phyloP scores from a whole-genome alignment of 768 basidiomycete species.

The Tricholoma saponaceum region DNA sequence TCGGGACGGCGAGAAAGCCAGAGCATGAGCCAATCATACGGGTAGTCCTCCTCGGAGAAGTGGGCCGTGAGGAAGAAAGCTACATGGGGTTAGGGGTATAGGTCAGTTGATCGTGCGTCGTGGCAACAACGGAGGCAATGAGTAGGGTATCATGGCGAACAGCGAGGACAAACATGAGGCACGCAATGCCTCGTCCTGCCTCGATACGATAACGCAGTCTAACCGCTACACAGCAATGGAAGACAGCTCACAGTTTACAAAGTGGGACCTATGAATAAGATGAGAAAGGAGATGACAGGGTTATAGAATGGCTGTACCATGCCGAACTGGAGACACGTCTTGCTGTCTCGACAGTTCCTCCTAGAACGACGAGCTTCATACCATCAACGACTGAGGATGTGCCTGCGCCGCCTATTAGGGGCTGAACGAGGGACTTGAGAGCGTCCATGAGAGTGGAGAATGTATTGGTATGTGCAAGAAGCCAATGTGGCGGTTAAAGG shows the following conservation, averaged over 20 bases:
- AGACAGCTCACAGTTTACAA: slow-evolving; percentile 71
- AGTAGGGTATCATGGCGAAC: slow-evolving; percentile 8
- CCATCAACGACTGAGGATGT: slow-evolving; percentile 82
- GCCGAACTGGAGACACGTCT: slow-evolving; percentile 78
- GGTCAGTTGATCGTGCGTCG: slow-evolving; percentile 19
- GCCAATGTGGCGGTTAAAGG: slow-evolving; percentile 17
- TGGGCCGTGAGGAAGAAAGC: slow-evolving; percentile 88
- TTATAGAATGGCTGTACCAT: slow-evolving; percentile 47
- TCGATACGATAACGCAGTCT: not conserved
- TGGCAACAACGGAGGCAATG: slow-evolving; percentile 17
- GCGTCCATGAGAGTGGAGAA: slow-evolving; percentile 55
- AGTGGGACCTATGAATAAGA: slow-evolving; percentile 59
- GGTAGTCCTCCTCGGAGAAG: slow-evolving; percentile 87
- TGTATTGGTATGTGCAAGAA: slow-evolving; percentile 10
- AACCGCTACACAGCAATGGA: not conserved
- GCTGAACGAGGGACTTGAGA: slow-evolving; percentile 76
- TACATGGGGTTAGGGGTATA: slow-evolving; percentile 24
- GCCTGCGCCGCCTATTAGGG: slow-evolving; percentile 70
- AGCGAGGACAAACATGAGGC: not conserved
- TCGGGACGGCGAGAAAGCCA: slow-evolving; percentile 83
- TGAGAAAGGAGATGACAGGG: slow-evolving; percentile 2
- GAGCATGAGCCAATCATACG: slow-evolving; percentile 89
- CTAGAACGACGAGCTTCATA: slow-evolving; percentile 86
- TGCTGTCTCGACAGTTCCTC: slow-evolving; percentile 85
- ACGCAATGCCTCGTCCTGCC: not conserved